Evolutionary conservation across 371 early-diverging fungal genomes (phyloP).

Genomic region (Choanephora cucurbitarum): DNA sequence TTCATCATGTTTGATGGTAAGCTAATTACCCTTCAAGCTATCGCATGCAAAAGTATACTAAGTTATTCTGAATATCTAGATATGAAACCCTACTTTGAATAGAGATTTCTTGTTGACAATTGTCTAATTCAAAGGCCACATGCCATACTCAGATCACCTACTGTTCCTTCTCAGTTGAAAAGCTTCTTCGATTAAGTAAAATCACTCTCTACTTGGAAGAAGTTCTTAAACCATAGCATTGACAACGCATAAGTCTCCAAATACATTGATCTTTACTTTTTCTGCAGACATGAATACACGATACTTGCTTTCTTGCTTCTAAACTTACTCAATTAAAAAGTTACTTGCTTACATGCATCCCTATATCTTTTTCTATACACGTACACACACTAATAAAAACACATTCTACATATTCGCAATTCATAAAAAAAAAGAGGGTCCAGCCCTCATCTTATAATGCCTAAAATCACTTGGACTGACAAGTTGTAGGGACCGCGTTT

Average conservation of each 20-base stretch:
- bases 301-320: not conserved
- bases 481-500: conserved; percentile 14
- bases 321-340: not conserved
- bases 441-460: conserved; percentile 16
- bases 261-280: conserved; percentile 10
- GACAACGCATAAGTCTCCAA: conserved; percentile 17
- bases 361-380: conserved; percentile 7
- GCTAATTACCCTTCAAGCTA: conserved; percentile 15
- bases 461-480: conserved; percentile 17
- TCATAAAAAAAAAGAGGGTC: conserved; percentile 13
- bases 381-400: conserved; percentile 13
- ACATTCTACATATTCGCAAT: conserved; percentile 14
- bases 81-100: conserved; percentile 22
- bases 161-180: conserved; percentile 17
- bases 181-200: conserved; percentile 17
- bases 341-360: no score
- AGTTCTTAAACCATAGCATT: conserved; percentile 14
- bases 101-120: conserved; percentile 13
- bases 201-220: conserved; percentile 20
- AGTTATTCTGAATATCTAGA: conserved; percentile 18
- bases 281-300: conserved; percentile 3
- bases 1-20: conserved; percentile 23
- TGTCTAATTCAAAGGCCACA: conserved; percentile 19
- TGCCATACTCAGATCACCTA: conserved; percentile 13
- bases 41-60: conserved; percentile 20